These are phyloP conservation scores for Babesia divergens DNA, from an alignment of 169 alveolate genomes.

Conservation along the genomic window DNA sequence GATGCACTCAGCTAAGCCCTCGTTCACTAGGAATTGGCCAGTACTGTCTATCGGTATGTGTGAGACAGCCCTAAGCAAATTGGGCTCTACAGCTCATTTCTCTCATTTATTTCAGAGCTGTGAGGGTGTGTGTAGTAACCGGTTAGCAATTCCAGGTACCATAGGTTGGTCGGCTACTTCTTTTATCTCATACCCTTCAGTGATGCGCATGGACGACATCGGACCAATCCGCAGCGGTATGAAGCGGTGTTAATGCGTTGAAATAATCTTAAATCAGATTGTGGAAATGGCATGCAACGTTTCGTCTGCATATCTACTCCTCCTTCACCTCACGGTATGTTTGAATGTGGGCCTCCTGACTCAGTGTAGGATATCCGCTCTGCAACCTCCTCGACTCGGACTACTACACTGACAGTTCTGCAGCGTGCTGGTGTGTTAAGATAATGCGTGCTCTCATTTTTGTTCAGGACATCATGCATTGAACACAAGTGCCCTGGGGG, in stretches of 20 bases:
- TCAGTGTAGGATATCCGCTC: constrained; percentile 52
- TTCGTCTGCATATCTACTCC: constrained; percentile 46
- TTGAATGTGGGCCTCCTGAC: not conserved
- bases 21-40: constrained; percentile 61
- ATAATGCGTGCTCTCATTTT: too few species aligned
- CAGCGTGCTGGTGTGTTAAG: constrained; percentile 56
- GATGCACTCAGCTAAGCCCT: constrained; percentile 48
- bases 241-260: not conserved
- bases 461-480: constrained; percentile 38
- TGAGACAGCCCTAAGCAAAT: not conserved
- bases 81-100: not conserved
- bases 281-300: constrained; percentile 40
- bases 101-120: constrained; percentile 27
- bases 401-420: constrained; percentile 22
- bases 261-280: constrained; percentile 9
- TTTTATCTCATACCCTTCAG: not conserved
- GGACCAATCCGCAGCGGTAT: constrained; percentile 43
- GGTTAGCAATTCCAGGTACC: constrained; percentile 55
- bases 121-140: constrained; percentile 42
- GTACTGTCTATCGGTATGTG: constrained; percentile 61
- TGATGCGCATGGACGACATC: constrained; percentile 43
- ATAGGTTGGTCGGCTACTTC: constrained; percentile 14
- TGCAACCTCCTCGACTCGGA: constrained; percentile 37
- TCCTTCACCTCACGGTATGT: constrained; percentile 45
- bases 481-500: constrained; percentile 47